Evolutionary conservation across 2,329 filamentous ascomycete species (phyloP), one percentile per base, ranked within the genome.

Genomic region (Paracoccidioides brasiliensis): DNA sequence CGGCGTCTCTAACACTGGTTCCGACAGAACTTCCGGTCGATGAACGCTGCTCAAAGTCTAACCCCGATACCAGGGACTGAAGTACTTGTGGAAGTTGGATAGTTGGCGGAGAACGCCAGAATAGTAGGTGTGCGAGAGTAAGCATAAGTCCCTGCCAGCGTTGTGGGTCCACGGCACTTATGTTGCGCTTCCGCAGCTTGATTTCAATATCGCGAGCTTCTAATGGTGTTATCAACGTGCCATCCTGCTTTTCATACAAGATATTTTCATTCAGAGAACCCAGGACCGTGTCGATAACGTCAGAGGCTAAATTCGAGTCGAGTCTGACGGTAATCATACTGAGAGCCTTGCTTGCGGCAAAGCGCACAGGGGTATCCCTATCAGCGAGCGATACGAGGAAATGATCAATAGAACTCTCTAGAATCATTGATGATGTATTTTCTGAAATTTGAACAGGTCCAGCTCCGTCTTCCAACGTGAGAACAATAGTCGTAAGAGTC

Each of bases 81-180:
- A 95, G 76, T 44, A 95, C 87, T 54, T 85, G 79, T 0, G 83
- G 77, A 4, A 97, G 77, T 59, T 85, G 83, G 2, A 77, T 71
- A 0, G 82, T 78, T 0, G 89, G 86, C 5, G 90, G 85, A 0
- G 90, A 90, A 42, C 86, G 82, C 53, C 89, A 83, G 70, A 95
- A 96, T 1, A 97, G 76, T 1, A 95, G 74, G 68, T 97, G 89
- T 0, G 88, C 84, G 3, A 98, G 75, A 0, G 93, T 93, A 46
- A 98, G 77, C 64, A 90, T 90, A 41, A 96, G 71, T 0, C 93
- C 93, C 68, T 98, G 93, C 93, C 93, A 98, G 69, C 85, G 83
- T 32, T 91, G 76, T 14, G 88, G 80, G 67, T 94, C 84, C 12
- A 94, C 89, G 7, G 84, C 83, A 44, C 82, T 83, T 40, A 95